Percentiles rank a stretch among this genome's conserved stretches.
Evolutionary conservation across 768 basidiomycete species (phyloP).

Genomic region (Arthromyces matolae): DNA sequence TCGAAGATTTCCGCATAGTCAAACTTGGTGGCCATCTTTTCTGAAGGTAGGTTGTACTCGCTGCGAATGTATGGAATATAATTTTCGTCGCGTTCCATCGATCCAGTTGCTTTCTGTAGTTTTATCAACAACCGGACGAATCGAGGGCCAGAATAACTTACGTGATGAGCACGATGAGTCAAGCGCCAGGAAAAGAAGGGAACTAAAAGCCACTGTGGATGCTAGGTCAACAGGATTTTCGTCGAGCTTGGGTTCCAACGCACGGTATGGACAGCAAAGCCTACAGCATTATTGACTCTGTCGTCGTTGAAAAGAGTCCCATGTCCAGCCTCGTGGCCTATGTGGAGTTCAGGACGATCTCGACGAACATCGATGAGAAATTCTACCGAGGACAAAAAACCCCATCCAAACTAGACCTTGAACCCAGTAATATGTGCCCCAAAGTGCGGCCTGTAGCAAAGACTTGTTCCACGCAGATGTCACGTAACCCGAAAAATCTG

Average conservation of each 20-base stretch:
- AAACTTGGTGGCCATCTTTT: conserved; percentile 31
- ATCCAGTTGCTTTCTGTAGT: conserved; percentile 57
- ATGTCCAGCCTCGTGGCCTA: conserved; percentile 47
- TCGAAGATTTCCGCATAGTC: conserved; percentile 52
- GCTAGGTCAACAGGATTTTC: conserved; percentile 12
- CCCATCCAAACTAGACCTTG: conserved; percentile 50
- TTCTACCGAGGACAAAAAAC: conserved; percentile 48
- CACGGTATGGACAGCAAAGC: conserved; percentile 45
- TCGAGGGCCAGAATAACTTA: conserved; percentile 23
- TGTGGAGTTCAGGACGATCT: background rate
- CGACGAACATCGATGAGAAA: background rate
- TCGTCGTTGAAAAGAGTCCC: conserved; percentile 35
- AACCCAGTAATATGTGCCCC: conserved; percentile 47
- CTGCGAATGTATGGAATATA: conserved; percentile 52
- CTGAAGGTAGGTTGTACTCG: conserved; percentile 38
- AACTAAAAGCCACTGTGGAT: conserved; percentile 45
- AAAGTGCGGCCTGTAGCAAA: conserved; percentile 32
- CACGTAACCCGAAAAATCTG: conserved; percentile 36
- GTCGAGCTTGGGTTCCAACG: conserved; percentile 8
- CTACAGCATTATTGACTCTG: conserved; percentile 39
- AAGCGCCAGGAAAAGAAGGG: conserved; percentile 67
- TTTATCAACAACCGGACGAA: background rate
- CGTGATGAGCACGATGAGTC: conserved; percentile 69
- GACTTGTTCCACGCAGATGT: conserved; percentile 27
- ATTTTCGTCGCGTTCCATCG: conserved; percentile 76